Conservation (phyloP, 177 flowering plant genomes). For the Vitis hybrid region DNA sequence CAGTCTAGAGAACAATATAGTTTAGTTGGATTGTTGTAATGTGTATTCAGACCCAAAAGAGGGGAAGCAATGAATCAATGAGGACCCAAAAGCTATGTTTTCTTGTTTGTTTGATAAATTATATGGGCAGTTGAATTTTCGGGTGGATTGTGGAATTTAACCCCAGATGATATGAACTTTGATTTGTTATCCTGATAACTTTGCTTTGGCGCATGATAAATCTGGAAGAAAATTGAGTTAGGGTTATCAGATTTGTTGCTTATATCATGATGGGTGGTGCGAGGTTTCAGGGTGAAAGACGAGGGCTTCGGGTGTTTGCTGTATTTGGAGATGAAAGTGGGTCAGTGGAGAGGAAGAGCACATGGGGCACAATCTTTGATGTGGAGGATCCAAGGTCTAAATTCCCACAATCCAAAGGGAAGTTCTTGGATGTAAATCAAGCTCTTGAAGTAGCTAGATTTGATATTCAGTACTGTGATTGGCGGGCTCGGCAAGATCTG, state of each 20-base stretch:
- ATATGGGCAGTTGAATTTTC: too few species aligned
- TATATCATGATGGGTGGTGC: not conserved
- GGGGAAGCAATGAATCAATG: too few species aligned
- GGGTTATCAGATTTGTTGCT: not conserved
- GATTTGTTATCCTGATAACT: not conserved
- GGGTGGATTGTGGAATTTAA: too few species aligned
- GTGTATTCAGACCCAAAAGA: too few species aligned
- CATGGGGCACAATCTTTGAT: slow-evolving; percentile 70
- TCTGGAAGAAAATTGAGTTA: too few species aligned
- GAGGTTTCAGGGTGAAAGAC: slow-evolving; percentile 48
- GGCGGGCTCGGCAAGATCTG: slow-evolving; percentile 95
- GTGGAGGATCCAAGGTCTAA: slow-evolving; percentile 92
- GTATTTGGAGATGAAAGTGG: slow-evolving; percentile 69
- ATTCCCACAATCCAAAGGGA: slow-evolving; percentile 64
- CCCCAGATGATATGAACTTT: not conserved
- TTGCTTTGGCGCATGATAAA: too few species aligned
- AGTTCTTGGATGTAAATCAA: slow-evolving; percentile 79
- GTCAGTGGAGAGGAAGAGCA: slow-evolving; percentile 49
- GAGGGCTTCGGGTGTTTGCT: slow-evolving; percentile 69
- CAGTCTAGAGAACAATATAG: too few species aligned
- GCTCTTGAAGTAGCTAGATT: slow-evolving; percentile 86
- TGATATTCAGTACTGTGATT: slow-evolving; percentile 91
- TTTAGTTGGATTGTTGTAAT: too few species aligned
- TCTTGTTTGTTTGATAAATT: too few species aligned
- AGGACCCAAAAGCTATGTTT: too few species aligned